A percentile compares a stretch with the other conserved stretches of the same genome.
These are phyloP conservation scores for Podospora pseudocomata DNA, from an alignment of 495 filamentous ascomycete genomes.

Conservation along the genomic window DNA sequence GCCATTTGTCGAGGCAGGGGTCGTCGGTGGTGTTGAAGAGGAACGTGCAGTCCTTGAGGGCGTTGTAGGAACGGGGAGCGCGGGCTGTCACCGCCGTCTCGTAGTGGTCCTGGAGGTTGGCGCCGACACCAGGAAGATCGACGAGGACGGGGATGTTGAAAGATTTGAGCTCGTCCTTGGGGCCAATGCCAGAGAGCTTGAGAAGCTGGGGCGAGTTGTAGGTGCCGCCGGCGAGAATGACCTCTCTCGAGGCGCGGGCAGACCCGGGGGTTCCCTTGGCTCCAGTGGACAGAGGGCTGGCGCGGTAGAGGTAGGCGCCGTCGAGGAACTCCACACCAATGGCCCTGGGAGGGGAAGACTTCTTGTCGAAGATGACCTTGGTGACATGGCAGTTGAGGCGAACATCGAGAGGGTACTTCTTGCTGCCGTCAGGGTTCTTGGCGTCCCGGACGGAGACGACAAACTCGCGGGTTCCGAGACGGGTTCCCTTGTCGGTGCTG, in stretches of 20 bases:
- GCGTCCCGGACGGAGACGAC: constrained; percentile 50
- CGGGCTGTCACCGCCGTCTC: constrained; percentile 50
- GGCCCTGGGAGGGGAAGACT: constrained; percentile 45
- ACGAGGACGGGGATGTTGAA: constrained; percentile 49
- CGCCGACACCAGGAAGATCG: constrained; percentile 59
- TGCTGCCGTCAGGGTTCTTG: constrained; percentile 46
- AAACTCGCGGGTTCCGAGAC: constrained; percentile 53
- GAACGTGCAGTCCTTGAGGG: constrained; percentile 48
- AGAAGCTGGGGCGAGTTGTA: constrained; percentile 63
- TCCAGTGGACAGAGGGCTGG: constrained; percentile 44
- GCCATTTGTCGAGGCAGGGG: constrained; percentile 50
- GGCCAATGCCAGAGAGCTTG: constrained; percentile 61
- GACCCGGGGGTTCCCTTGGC: constrained; percentile 41
- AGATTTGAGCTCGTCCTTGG: constrained; percentile 41
- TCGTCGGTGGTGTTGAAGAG: constrained; percentile 39
- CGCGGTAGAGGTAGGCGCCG: constrained; percentile 57
- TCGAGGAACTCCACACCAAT: constrained; percentile 62
- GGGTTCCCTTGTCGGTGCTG: constrained; percentile 41
- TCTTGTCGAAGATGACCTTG: constrained; percentile 51
- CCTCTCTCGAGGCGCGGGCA: constrained; percentile 52
- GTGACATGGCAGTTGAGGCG: constrained; percentile 59
- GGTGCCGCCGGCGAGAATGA: constrained; percentile 60
- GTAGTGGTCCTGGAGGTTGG: constrained; percentile 65
- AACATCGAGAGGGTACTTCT: constrained; percentile 59
- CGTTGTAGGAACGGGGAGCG: constrained; percentile 40